phyloP scores from a whole-genome alignment of 2,329 filamentous ascomycete genomes.

The Thelonectria rubi region DNA sequence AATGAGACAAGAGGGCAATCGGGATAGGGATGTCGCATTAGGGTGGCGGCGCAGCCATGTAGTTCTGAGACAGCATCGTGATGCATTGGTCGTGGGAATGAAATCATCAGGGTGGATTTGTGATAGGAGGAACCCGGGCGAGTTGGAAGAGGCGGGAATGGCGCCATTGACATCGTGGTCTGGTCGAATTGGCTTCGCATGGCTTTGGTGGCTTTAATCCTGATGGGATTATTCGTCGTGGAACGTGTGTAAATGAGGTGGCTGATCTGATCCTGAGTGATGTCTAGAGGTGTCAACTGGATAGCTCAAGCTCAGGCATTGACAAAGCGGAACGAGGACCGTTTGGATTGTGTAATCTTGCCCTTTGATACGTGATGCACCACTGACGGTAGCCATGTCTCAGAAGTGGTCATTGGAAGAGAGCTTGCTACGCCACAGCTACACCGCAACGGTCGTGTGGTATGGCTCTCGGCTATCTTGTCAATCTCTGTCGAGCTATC shows the following conservation, averaged over 20 bases:
- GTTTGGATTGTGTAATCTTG: constrained; percentile 14
- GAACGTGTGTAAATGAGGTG: not conserved
- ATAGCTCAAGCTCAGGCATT: not conserved
- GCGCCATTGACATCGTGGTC: not conserved
- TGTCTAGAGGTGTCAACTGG: not conserved
- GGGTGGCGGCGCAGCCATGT: not conserved
- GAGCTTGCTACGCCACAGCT: constrained; percentile 30
- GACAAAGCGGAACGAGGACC: not conserved
- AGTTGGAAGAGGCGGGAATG: not conserved
- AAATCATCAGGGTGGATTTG: not conserved
- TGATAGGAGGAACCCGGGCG: not conserved
- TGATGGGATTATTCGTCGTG: not conserved
- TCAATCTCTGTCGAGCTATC: constrained; percentile 28
- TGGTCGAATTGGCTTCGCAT: not conserved
- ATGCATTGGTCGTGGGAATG: not conserved
- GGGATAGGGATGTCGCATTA: not conserved
- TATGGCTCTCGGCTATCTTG: constrained; percentile 20
- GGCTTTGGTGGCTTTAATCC: not conserved
- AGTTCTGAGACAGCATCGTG: not conserved
- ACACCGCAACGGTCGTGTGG: constrained; percentile 32
- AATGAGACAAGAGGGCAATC: not conserved
- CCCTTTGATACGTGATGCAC: constrained; percentile 4
- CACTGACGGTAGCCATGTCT: constrained; percentile 14
- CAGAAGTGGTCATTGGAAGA: constrained; percentile 11
- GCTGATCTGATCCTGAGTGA: not conserved